Percentiles rank a stretch among this genome's conserved stretches.
phyloP scores from a whole-genome alignment of 192 early-diverging fungal species.

The Oehlia diaphana region DNA sequence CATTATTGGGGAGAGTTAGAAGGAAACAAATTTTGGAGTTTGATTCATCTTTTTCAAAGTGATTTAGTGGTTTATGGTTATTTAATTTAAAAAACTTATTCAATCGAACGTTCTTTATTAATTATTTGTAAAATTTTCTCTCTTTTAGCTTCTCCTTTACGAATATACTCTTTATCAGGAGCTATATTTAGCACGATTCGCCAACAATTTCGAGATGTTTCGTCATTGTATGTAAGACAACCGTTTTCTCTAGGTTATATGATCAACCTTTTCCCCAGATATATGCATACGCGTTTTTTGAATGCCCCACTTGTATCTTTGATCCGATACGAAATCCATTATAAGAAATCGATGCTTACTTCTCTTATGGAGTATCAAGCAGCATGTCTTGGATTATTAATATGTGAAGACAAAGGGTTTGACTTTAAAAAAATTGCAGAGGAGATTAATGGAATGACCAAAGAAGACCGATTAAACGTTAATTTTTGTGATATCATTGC shows the following conservation, averaged over 20 bases:
- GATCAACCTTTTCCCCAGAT: slow-evolving; percentile 36
- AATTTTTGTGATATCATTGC: slow-evolving; percentile 23
- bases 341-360: slow-evolving; percentile 50
- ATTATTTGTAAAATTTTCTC: neutral
- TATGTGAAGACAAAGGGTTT: slow-evolving; percentile 41
- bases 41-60: slow-evolving; percentile 48
- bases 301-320: slow-evolving; percentile 36
- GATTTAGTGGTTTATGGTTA: neutral
- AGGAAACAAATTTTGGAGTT: slow-evolving; percentile 41
- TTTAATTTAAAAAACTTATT: neutral
- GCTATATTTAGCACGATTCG: slow-evolving; percentile 5
- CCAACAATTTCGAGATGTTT: slow-evolving; percentile 7
- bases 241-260: slow-evolving; percentile 20
- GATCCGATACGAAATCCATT: slow-evolving; percentile 59
- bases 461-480: neutral
- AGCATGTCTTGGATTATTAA: slow-evolving; percentile 62
- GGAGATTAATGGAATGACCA: neutral
- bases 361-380: slow-evolving; percentile 59
- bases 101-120: neutral
- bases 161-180: slow-evolving; percentile 1
- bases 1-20: slow-evolving; percentile 66
- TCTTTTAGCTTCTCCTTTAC: slow-evolving; percentile 19
- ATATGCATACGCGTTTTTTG: slow-evolving; percentile 35
- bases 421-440: slow-evolving; percentile 33
- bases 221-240: slow-evolving; percentile 8